Evolutionary conservation across 495 filamentous ascomycete species (phyloP), one percentile per base, ranked within the genome.

Genomic region (Aspergillus nanangensis): DNA sequence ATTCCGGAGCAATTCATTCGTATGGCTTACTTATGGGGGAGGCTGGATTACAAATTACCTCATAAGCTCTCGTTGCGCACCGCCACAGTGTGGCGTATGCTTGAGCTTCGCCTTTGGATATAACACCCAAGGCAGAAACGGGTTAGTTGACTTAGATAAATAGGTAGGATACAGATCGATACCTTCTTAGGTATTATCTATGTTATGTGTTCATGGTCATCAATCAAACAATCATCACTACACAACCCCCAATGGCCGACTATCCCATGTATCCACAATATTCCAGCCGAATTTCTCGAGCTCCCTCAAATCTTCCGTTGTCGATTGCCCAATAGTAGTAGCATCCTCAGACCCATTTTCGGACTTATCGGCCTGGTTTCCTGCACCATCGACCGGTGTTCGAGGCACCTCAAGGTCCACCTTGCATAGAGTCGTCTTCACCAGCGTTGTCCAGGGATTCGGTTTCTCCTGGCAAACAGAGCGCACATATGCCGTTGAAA

Each of bases 241-340:
- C 7, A 57, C 55, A 4, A 69, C 38, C 3, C 66, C 68, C 36
- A 70, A 45, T 19, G 68, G 58, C 19, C 66, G 61, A 50, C 56
- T 62, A 29, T 69, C 63, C 65, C 60, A 67, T 37, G 61, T 57
- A 20, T 61, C 60, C 19, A 52, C 43, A 2, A 44, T 46, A 8
- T 56, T 58, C 66, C 67, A 72, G 11, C 70, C 67, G 50, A 56
- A 57, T 33, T 49, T 57, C 25, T 44, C 44, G 22, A 72, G 45
- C 31, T 45, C 59, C 29, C 56, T 47, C 38, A 56, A 41, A 36
- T 53, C 52, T 9, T 55, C 52, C 44, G 41, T 33, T 14, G 45
- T n/a, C n/a, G n/a, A n/a, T n/a, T n/a, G n/a, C n/a, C n/a, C n/a
- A n/a, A n/a, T n/a, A n/a, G n/a, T n/a, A n/a, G n/a, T n/a, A n/a